Evolutionary conservation across 2,329 filamentous ascomycete genomes (phyloP), one percentile per base, ranked within the genome.

Genomic region (Exophiala mesophila): DNA sequence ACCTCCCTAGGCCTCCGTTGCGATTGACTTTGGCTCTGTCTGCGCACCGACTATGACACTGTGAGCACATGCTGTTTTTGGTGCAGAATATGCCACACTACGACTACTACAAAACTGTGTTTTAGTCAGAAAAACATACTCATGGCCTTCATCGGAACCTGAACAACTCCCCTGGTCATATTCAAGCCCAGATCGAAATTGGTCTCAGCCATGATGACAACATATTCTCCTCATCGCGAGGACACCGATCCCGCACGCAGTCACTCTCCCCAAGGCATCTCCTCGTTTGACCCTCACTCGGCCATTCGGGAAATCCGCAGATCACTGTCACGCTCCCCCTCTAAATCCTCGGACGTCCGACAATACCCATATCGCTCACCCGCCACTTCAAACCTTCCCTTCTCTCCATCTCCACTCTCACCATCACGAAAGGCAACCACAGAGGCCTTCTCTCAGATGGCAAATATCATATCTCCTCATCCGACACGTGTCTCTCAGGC

Each of bases 291-390:
- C 69, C 80, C 87, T 52, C 83, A 85, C 49, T 81, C 85, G 37
- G 83, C 85, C 45, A 85, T 95, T 51, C 79, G 87, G 59, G 85
- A 88, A 57, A 73, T 96, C 45, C 78, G 89, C 53, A 85, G 88
- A 55, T 95, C 90, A 18, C 74, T 96, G 51, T 96, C 89, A 44
- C 79, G 88, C 57, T 96, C 90, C n/a, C 90, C 90, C 8, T 95
- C 90, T 21, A 94, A 92, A 63, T 72, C 71, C 31, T 75, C 48
- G 13, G 48, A 92, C 62, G 75, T 78, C 43, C 69, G 94, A 39
- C 70, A 78, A 54, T 71, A 68, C 9, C 58, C 64, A 16, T 66
- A 71, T 18, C 66, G 71, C 46, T 66, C 68, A 12, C 64, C 73
- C 47, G 77, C 79, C 41, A 67, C 70, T 33, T 73, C 72, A 54